phyloP scores from a whole-genome alignment of 78 protist genomes.

The Polysphondylium violaceum region DNA sequence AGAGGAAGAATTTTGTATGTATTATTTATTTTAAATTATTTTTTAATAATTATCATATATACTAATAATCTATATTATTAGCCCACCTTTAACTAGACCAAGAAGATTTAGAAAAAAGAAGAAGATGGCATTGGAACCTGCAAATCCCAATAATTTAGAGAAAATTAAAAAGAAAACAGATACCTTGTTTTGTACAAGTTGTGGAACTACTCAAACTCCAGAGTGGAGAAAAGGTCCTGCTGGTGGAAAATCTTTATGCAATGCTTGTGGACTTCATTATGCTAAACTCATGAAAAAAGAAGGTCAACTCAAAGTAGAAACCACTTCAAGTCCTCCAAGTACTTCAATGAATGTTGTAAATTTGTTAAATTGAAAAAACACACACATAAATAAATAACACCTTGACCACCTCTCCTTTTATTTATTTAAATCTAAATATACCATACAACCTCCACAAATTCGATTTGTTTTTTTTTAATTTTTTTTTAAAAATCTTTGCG shows the following conservation, averaged over 20 bases:
- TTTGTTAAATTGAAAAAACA: conserved; percentile 49
- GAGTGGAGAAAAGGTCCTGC: conserved; percentile 81
- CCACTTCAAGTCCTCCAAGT: conserved; percentile 26
- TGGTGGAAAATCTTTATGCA: conserved; percentile 63
- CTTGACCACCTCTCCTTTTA: too few species aligned
- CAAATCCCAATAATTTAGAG: background rate
- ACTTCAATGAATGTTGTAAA: conserved; percentile 74
- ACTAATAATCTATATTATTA: background rate
- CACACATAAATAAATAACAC: too few species aligned
- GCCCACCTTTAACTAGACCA: conserved; percentile 68
- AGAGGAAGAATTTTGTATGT: conserved; percentile 32
- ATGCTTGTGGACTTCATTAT: conserved; percentile 76
- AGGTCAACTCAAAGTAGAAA: background rate
- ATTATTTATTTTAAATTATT: background rate
- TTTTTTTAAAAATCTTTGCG: too few species aligned
- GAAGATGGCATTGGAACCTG: too few species aligned
- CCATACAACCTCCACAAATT: too few species aligned
- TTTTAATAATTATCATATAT: background rate
- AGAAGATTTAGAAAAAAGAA: conserved; percentile 71
- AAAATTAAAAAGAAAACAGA: conserved; percentile 30
- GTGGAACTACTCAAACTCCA: conserved; percentile 79
- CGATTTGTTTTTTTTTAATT: too few species aligned
- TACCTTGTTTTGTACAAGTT: conserved; percentile 43
- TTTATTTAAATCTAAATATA: too few species aligned
- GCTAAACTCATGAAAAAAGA: conserved; percentile 70